Percentiles rank a stretch among this genome's conserved stretches.
Conservation (phyloP, 2,329 filamentous ascomycete species). For the Raffaelea albimanens region DNA sequence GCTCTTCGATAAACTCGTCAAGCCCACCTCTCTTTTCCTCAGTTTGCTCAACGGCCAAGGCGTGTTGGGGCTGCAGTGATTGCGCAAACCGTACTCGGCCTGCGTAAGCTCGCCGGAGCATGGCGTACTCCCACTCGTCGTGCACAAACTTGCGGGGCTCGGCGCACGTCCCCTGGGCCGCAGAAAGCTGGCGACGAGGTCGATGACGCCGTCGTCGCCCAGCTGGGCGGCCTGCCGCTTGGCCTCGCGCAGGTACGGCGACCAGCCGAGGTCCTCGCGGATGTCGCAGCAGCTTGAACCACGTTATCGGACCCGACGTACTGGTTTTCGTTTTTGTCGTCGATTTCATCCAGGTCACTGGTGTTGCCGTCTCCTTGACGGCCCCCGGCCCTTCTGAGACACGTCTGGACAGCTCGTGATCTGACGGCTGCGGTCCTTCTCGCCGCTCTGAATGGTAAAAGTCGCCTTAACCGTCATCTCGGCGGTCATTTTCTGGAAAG, state of each 20-base stretch:
- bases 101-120: constrained; percentile 2
- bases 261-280: constrained; percentile 6
- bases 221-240: background rate
- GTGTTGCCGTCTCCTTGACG: too few relatives aligned
- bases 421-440: too few relatives aligned
- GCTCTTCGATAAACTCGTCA: too few relatives aligned
- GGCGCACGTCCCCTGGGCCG: constrained; percentile 28
- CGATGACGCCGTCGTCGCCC: constrained; percentile 12
- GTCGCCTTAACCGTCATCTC: background rate
- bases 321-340: constrained; percentile 1
- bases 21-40: background rate
- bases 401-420: too few relatives aligned
- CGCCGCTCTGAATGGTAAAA: too few relatives aligned
- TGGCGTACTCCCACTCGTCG: constrained; percentile 27
- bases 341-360: constrained; percentile 4
- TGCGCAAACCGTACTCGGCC: background rate
- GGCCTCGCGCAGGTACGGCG: constrained; percentile 4
- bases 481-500: background rate
- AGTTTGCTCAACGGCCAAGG: background rate
- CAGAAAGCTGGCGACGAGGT: constrained; percentile 24
- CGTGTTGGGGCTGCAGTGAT: background rate
- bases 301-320: constrained; percentile 6
- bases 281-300: constrained; percentile 13
- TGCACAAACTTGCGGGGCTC: constrained; percentile 34
- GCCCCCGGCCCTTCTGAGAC: too few relatives aligned